Base-by-base conservation (phyloP, 2,329 filamentous ascomycete genomes). In the Neonectria sp. region DNA sequence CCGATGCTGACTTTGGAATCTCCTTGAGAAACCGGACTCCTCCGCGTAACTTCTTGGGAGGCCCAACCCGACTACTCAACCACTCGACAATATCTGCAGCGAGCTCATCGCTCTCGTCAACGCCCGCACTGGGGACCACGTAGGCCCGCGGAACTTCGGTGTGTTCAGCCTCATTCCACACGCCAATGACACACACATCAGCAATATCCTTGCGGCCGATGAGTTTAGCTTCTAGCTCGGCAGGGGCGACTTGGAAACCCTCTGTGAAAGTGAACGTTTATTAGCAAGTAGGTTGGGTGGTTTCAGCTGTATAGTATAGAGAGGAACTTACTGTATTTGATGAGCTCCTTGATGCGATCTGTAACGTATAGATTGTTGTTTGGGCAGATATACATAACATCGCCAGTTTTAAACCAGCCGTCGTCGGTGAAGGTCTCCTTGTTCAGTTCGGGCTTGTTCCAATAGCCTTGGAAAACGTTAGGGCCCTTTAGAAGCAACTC, bases 321-420 rank as follows among this genome's bases (percentile, higher is more conserved):
- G 27, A 40, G 1, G 3, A 37, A 72, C 86, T 76, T 77, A 88
- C 86, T 85, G 71, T 84, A 85, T 71, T 86, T 86, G 75, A 86
- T 84, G 61, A 86, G 91, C 73, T 89, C 92, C 84, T 95, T 94
- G 76, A 90, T 90, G 35, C 95, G 91, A 77, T 98, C 95, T 1
- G 95, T 97, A 78, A 97, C 95, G 83, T 91, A 97, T 75, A 97
- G 93, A 77, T 97, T 93, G 33, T 93, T 93, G 56, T 93, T 86
- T 52, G 87, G 83, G 76, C 97, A 93, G 75, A 93, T 89, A 71
- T 93, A 91, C 4, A 94, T 93, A 29, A 97, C 90, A 75, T 98
- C 95, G 2, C 95, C 95, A 0, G 95, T 97, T 80, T 92, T 95
- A 86, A 97, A 97, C 84, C 91, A 98, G 1, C 94, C 94, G 71